Conservation (phyloP, 305 asterid species). For the Fraxinus greggii region DNA sequence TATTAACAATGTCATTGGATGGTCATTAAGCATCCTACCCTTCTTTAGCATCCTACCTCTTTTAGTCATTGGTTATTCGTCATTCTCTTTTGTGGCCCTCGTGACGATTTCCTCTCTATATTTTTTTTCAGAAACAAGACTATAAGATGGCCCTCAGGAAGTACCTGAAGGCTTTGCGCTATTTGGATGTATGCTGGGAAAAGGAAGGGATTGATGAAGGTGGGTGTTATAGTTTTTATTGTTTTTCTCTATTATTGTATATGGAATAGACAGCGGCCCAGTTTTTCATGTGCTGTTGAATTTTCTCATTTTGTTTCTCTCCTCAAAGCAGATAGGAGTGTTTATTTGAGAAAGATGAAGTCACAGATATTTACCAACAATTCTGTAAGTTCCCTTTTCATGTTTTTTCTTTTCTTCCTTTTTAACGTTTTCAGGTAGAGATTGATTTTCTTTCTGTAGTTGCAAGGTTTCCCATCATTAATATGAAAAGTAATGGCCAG, state of each 20-base stretch:
- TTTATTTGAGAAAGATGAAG: slow-evolving; percentile 61
- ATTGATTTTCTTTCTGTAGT: not conserved
- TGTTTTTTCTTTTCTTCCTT: not conserved
- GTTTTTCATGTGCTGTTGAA: not conserved
- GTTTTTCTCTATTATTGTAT: not conserved
- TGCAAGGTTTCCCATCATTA: not conserved
- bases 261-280: not conserved
- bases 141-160: slow-evolving; percentile 92
- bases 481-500: not conserved
- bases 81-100: not conserved
- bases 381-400: slow-evolving; percentile 55
- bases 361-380: slow-evolving; percentile 78
- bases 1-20: not conserved
- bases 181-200: slow-evolving; percentile 91
- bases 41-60: not conserved
- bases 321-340: slow-evolving; percentile 52
- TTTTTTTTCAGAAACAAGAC: slow-evolving; percentile 73
- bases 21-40: not conserved
- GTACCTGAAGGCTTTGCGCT: slow-evolving; percentile 89
- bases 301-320: slow-evolving; percentile 25
- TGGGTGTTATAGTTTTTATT: slow-evolving; percentile 12
- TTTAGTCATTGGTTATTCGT: not conserved
- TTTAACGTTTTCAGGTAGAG: not conserved
- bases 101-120: slow-evolving; percentile 11
- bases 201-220: slow-evolving; percentile 96